A percentile compares a stretch with the other conserved stretches of the same genome.
Conservation (phyloP, 345 rosid genomes). For the Hibiscus mutabilis region DNA sequence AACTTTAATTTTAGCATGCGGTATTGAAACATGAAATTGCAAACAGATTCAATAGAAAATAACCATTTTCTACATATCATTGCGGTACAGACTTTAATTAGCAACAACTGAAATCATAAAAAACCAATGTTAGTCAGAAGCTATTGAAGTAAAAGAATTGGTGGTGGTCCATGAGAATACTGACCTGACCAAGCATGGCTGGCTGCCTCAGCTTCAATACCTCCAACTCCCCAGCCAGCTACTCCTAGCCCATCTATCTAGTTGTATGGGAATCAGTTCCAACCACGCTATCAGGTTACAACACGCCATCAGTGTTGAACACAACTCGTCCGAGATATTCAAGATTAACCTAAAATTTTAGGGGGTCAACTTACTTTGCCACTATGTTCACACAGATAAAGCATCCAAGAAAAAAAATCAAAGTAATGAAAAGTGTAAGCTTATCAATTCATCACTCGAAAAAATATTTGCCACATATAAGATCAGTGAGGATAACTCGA, state of each 20-base stretch:
- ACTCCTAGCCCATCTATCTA: conserved; percentile 99
- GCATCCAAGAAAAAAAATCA: background rate
- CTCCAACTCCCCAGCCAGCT: conserved; percentile 99
- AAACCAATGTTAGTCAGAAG: background rate
- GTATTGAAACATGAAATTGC: background rate
- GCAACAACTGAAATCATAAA: background rate
- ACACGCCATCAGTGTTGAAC: conserved; percentile 65
- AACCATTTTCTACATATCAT: background rate
- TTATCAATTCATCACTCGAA: background rate
- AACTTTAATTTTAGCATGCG: background rate
- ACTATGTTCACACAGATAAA: background rate
- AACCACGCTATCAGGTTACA: conserved; percentile 96
- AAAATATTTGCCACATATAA: background rate
- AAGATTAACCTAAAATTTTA: conserved; percentile 72
- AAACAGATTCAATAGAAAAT: background rate
- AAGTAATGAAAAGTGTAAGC: background rate
- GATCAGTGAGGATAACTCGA: background rate
- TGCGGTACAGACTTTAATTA: background rate
- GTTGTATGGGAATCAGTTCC: conserved; percentile 99
- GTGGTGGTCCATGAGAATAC: background rate
- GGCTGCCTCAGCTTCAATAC: conserved; percentile 97
- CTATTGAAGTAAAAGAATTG: background rate
- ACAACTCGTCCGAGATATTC: conserved; percentile 98
- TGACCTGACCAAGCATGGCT: conserved; percentile 99
- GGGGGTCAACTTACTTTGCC: conserved; percentile 7